Evolutionary conservation across 1,139 yeast species (phyloP), one percentile per base, ranked within the genome.

Genomic region (Diutina catenulata): DNA sequence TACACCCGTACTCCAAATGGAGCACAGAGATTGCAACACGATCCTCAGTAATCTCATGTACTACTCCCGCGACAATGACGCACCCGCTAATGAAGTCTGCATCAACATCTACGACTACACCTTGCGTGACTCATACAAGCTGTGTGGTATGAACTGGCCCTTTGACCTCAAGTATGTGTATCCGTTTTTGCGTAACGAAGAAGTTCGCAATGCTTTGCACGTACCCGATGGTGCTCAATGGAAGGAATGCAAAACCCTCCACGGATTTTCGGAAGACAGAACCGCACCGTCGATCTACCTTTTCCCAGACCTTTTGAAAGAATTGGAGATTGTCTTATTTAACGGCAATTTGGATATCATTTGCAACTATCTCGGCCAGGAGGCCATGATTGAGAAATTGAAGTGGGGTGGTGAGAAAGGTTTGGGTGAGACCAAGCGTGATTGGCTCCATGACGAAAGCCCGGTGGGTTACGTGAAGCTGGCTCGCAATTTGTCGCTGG

Each of bases 141-240:
- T 82, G 0, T 91, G 99, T 59, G 98, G 98, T 4, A 70, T 76
- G 76, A 81, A 82, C 52, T 91, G 99, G 99, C 99, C 99, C 0
- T 73, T 72, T 19, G 91, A 76, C 45, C 61, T 88, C 45, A 61
- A 57, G 1, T 47, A 60, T 37, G 77, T 87, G 11, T 61, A 69
- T 0, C 71, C 75, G 8, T 91, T 82, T 51, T 68, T 91, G 42
- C 62, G 71, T 19, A 53, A 59, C 1, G 61, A 64, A 1, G 70
- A 69, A 2, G 91, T 83, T 14, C 70, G 74, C 52, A 50, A 59
- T 22, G 71, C 80, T 4, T 61, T 91, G 48, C 76, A 81, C 54
- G 54, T 80, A 45, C 57, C 60, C 25, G 48, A 55, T 24, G 45
- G 55, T 8, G 59, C 59, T 37, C 48, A 53, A 4, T 91, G 98